Evolutionary conservation across 2,329 filamentous ascomycete species (phyloP), one percentile per base, ranked within the genome.

Genomic region (Hypoxylon sp.): DNA sequence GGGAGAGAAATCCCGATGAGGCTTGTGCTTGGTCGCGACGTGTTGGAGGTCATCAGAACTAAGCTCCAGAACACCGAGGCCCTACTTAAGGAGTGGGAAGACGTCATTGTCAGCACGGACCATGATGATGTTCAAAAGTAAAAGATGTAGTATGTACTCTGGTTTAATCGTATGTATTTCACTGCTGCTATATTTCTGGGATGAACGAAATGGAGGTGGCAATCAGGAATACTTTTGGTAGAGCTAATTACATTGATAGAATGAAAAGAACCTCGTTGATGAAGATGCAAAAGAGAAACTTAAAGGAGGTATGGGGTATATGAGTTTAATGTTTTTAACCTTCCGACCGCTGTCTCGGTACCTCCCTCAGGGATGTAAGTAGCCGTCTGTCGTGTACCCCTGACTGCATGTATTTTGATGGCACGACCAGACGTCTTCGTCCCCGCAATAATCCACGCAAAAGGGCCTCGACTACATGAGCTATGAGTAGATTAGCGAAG

Each of bases 11-110:
- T 90, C 1, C 88, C 88, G 0, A 71, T 84, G 13, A 79, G 88
- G 29, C 71, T 91, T 53, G 78, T 83, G n/a, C 76, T 91, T 44
- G 89, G 89, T 0, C 81, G 78, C 6, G 88, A 90, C 75, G 78
- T 78, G 5, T 72, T 85, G n/a, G 68, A 74, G 3, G 75, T 69
- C 2, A 80, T 88, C 10, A 80, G 79, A 57, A 73, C 68, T 0
- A 85, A 86, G 78, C 83, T 83, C 61, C 75, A 78, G 50, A 72
- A 76, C 9, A 85, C 83, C 0, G 53, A 85, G 54, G 73, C 75
- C 66, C 67, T 84, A 14, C 63, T 89, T 66, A 78, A 84, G 42
- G 83, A 86, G 64, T 88, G 86, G 86, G 82, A 83, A 71, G 77
- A 80, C 3, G 72, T 84, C 22, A 78, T 79, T n/a, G 72, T 61